These are phyloP conservation scores for Nicotiana tomentosiformis DNA, from an alignment of 257 asterid species.

Conservation along the genomic window DNA sequence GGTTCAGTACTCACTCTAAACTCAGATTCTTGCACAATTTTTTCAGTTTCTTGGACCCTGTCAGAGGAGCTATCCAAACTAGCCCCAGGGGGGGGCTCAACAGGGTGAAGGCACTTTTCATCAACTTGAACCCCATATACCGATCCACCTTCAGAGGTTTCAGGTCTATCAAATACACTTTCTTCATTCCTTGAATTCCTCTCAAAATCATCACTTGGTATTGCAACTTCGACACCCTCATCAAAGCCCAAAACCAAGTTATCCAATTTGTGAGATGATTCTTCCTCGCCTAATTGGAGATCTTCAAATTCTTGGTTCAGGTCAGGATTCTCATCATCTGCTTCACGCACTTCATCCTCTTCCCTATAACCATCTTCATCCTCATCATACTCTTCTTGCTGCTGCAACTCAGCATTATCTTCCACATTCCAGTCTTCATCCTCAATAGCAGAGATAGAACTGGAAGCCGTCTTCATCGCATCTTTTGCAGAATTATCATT, in stretches of 20 bases:
- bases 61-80: conserved; percentile 29
- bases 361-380: conserved; percentile 86
- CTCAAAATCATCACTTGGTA: conserved; percentile 78
- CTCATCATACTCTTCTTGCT: conserved; percentile 90
- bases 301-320: conserved; percentile 55
- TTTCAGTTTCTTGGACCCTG: conserved; percentile 33
- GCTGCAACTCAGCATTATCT: conserved; percentile 53
- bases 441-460: conserved; percentile 53
- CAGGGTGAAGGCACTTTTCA: conserved; percentile 36
- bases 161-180: conserved; percentile 37
- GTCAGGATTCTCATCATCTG: conserved; percentile 56
- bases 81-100: conserved; percentile 30
- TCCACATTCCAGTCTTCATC: conserved; percentile 89
- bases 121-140: conserved; percentile 41
- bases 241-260: conserved; percentile 87
- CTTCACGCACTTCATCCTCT: conserved; percentile 83
- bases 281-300: conserved; percentile 52
- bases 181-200: conserved; percentile 43
- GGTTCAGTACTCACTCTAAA: conserved; percentile 28
- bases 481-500: conserved; percentile 43
- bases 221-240: conserved; percentile 86
- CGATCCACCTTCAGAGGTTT: conserved; percentile 39
- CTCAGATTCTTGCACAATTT: conserved; percentile 33
- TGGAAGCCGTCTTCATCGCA: conserved; percentile 25
- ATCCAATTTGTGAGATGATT: conserved; percentile 42